Evolutionary conservation across 805 yeast genomes (phyloP), one percentile per base, ranked within the genome.

Genomic region (Nakazawaea ishiwadae): DNA sequence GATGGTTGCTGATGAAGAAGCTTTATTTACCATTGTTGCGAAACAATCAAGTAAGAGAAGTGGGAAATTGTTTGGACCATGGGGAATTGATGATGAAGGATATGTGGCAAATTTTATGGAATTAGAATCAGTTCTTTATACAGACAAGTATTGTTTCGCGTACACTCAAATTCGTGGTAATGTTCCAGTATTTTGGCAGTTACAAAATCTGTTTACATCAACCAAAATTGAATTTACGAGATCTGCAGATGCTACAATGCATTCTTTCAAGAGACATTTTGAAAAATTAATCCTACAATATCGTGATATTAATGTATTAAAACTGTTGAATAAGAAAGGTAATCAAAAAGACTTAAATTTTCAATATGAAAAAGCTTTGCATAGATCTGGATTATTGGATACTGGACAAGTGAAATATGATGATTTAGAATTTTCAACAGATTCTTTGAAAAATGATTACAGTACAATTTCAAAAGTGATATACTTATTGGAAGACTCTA

Each of bases 51-150:
- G 79, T 44, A 46, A 40, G 10, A 28, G 51, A 11, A 58, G 57
- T 28, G 79, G 79, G 0, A 67, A 71, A 0, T 54, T 75, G 15
- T 75, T 75, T 52, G 82, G 82, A 1, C 75, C 75, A 23, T 71
- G 72, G 63, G 77, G 82, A 26, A 65, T 75, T 50, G 82, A 77
- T 51, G 81, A 77, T 46, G 71, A 71, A 31, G 79, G 81, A 1
- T 64, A 66, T 17, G 76, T 66, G 11, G 64, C 79, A 3, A 74
- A 75, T 49, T 75, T 63, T 50, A 73, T 67, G 17, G 81, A 77
- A 49, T 63, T 76, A 4, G 81, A 77, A 53, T 52, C 75, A 12
- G 62, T 75, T 7, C 51, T 75, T 8, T 70, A 71, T 35, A 60
- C 69, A 5, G 62, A 59, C 23, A 60, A 52, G 35, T 67, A 53